Conservation (phyloP, 2,329 filamentous ascomycete genomes). For the Didymella lethalis region DNA sequence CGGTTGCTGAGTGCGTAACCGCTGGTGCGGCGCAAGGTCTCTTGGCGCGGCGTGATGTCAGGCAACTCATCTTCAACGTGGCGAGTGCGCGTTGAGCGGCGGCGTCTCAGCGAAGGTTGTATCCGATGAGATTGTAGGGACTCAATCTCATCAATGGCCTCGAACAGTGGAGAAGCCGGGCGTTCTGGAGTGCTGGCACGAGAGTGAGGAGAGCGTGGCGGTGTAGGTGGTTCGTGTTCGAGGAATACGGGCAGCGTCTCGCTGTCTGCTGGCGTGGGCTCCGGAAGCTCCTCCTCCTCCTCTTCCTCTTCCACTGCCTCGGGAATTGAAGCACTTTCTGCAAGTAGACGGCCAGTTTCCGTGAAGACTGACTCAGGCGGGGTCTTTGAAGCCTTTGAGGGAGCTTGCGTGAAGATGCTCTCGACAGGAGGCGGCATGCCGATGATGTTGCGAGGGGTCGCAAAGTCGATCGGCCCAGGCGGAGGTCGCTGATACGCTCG, state of each 20-base stretch:
- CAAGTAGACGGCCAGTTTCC: conserved; percentile 18
- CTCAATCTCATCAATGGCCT: conserved; percentile 48
- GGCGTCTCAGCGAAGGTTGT: conserved; percentile 37
- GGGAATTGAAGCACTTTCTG: conserved; percentile 8
- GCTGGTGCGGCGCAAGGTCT: conserved; percentile 40
- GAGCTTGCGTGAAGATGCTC: conserved; percentile 27
- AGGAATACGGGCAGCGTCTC: conserved; percentile 17
- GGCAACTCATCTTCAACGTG: conserved; percentile 40
- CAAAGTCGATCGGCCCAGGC: conserved; percentile 40
- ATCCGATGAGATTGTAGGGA: conserved; percentile 38
- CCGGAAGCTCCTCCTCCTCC: conserved; percentile 27
- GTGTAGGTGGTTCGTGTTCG: conserved; percentile 33
- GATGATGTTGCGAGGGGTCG: conserved; percentile 36
- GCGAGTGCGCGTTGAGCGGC: conserved; percentile 41
- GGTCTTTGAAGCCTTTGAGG: conserved; percentile 26
- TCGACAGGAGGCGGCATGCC: conserved; percentile 34
- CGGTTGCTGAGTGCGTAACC: conserved; percentile 41
- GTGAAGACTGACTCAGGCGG: conserved; percentile 13
- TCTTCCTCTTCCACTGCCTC: conserved; percentile 30
- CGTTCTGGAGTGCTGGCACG: conserved; percentile 36
- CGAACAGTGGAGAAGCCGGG: conserved; percentile 45
- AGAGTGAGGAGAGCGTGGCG: conserved; percentile 40
- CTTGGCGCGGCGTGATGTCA: conserved; percentile 27
- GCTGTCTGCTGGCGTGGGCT: conserved; percentile 14
- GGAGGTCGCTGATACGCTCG: conserved; percentile 40